These are phyloP conservation scores for Gloeophyllum trabeum DNA, from an alignment of 768 basidiomycete species.

Conservation along the genomic window DNA sequence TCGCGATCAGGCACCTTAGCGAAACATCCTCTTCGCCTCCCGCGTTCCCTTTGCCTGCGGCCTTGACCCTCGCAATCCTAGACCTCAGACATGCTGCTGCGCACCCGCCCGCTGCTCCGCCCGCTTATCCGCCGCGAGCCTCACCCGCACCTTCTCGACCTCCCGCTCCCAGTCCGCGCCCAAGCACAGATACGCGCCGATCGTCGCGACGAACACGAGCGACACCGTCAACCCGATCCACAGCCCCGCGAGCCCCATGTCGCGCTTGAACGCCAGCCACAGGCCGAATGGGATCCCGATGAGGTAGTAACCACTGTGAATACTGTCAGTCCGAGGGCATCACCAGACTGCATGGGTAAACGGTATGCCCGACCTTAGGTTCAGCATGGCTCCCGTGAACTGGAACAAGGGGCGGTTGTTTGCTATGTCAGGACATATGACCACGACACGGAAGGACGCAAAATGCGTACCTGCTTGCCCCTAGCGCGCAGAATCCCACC, in stretches of 20 bases:
- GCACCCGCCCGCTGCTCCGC: no score
- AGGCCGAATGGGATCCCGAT: slow-evolving; percentile 79
- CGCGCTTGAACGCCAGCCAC: slow-evolving; percentile 55
- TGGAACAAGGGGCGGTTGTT: slow-evolving; percentile 16
- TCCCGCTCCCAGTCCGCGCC: slow-evolving; percentile 61
- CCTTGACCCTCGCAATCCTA: no score
- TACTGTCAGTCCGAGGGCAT: slow-evolving; percentile 3
- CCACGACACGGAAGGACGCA: not conserved
- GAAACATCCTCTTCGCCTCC: no score
- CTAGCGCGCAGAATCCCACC: slow-evolving; percentile 74
- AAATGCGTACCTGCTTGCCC: slow-evolving; percentile 52
- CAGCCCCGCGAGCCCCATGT: slow-evolving; percentile 56
- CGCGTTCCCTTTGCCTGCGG: no score
- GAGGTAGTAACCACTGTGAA: slow-evolving; percentile 59
- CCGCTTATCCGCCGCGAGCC: slow-evolving; percentile 39
- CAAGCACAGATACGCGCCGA: slow-evolving; percentile 43
- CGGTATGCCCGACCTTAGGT: slow-evolving; percentile 42
- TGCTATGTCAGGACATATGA: no score
- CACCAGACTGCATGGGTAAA: not conserved
- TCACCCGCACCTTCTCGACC: slow-evolving; percentile 45
- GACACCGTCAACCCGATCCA: slow-evolving; percentile 78
- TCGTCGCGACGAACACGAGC: slow-evolving; percentile 41
- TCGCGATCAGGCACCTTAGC: no score
- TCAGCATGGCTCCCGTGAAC: slow-evolving; percentile 68
- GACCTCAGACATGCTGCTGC: no score